Percentiles rank a stretch among this genome's conserved stretches.
Evolutionary conservation across 2,329 filamentous ascomycete species (phyloP).

Genomic region (Exophiala sideris): DNA sequence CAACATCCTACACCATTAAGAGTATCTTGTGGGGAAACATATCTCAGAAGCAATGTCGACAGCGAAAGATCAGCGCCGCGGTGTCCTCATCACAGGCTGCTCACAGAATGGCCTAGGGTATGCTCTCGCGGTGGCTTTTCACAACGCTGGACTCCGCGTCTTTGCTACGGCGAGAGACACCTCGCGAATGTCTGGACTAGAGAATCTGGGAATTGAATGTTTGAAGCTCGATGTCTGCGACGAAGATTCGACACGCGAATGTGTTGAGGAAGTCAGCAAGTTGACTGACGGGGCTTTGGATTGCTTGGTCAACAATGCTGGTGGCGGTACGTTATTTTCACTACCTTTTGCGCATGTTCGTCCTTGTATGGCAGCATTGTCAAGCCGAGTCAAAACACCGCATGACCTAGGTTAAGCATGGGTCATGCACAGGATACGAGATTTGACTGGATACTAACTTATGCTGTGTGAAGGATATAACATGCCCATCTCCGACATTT

Average conservation of each 20-base stretch:
- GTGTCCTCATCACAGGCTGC: slow-evolving; percentile 22
- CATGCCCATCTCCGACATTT: slow-evolving; percentile 33
- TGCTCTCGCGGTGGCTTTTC: slow-evolving; percentile 37
- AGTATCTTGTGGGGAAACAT: no score
- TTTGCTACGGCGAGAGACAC: slow-evolving; percentile 37
- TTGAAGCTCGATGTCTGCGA: slow-evolving; percentile 17
- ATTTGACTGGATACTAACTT: no score
- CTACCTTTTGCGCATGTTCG: background rate
- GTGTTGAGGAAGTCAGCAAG: slow-evolving; percentile 9
- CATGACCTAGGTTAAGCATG: no score
- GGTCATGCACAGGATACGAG: no score
- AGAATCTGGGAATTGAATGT: slow-evolving; percentile 18
- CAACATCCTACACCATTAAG: no score
- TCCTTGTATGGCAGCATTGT: no score
- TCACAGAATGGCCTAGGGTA: slow-evolving; percentile 35
- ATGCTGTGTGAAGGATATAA: slow-evolving; percentile 12
- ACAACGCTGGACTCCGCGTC: slow-evolving; percentile 34
- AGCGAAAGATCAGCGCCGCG: background rate
- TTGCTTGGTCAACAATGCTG: slow-evolving; percentile 49
- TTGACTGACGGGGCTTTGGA: slow-evolving; percentile 34
- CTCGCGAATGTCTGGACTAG: slow-evolving; percentile 31
- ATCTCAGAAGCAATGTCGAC: background rate
- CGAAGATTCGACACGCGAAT: slow-evolving; percentile 7
- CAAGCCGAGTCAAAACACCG: no score
- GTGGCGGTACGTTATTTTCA: slow-evolving; percentile 30